Evolutionary conservation across 768 basidiomycete species (phyloP), one percentile per base, ranked within the genome.

Genomic region (Rhizopogon vesiculosus): DNA sequence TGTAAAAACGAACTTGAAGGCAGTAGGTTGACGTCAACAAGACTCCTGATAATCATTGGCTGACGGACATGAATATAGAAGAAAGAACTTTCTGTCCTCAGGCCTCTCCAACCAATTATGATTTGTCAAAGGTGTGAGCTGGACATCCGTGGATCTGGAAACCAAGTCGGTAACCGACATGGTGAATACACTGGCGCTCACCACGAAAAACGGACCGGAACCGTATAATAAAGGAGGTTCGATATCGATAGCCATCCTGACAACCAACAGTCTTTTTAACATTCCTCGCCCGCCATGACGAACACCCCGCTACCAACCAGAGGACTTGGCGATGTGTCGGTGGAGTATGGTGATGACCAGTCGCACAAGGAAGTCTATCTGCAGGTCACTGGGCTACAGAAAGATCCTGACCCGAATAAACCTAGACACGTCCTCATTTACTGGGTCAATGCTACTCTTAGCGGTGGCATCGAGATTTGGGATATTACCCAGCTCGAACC

Each of bases 401-500:
- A 13, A 19, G 2, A 42, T 3, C 22, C 22, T 13, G 19, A 54
- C 18, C 55, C 15, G 18, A 41, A 3, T 38, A 43, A 55, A 5
- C 45, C 51, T 13, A 53, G 58, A 19, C 43, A 46, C 31, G 61
- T 65, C 42, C 19, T 69, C 16, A 16, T 67, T 33, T 69, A 67
- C 50, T 67, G 66, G 67, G 61, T 63, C 48, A 67, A 67, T 59
- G 52, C 41, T 12, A 46, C 55, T 42, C 67, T 67, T 40, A 10
- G 6, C 42, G 63, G 64, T 19, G 63, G 65, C 13, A 59, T 59
- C 15, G 58, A 67, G 35, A 61, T 67, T 3, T 69, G 67, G 63
- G 67, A 67, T 5, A 66, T 63, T 57, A 58, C 64, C 13, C 66
- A 66, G 15, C 63, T 69, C 39, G 55, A 59, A 25, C 43, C 44